These are phyloP conservation scores for Esteya vermicola DNA, from an alignment of 2,329 filamentous ascomycete genomes.

Conservation along the genomic window DNA sequence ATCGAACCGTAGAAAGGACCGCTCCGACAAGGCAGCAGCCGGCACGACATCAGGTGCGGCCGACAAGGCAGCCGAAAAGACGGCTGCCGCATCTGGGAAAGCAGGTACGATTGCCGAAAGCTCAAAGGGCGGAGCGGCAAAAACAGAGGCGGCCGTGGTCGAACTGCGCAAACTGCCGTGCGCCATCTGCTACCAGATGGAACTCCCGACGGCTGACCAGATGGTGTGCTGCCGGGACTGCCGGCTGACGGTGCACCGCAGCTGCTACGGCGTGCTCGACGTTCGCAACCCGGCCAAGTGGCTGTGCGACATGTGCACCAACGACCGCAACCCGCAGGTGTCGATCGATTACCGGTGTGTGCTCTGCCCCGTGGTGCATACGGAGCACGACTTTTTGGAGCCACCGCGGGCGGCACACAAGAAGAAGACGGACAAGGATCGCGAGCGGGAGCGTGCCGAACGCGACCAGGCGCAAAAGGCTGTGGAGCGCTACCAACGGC, in stretches of 20 bases:
- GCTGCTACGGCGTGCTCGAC: conserved; percentile 76
- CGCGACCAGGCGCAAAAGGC: conserved; percentile 69
- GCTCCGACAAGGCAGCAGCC: conserved; percentile 9
- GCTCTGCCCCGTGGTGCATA: conserved; percentile 71
- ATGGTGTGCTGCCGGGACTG: conserved; percentile 76
- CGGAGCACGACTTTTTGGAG: conserved; percentile 72
- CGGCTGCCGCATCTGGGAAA: too few relatives aligned
- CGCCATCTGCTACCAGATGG: conserved; percentile 65
- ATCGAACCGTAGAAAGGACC: conserved; percentile 18
- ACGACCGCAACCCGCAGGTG: conserved; percentile 81
- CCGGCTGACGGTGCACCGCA: conserved; percentile 77
- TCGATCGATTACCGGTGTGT: conserved; percentile 95
- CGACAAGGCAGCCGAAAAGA: conserved; percentile 39
- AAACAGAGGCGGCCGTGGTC: conserved; percentile 46
- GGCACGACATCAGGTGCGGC: conserved; percentile 41
- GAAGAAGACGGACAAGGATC: conserved; percentile 78
- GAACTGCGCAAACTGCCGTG: conserved; percentile 70
- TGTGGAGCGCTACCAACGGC: conserved; percentile 68
- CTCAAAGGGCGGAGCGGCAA: conserved; percentile 37
- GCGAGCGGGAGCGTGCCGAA: conserved; percentile 75
- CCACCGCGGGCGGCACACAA: conserved; percentile 69
- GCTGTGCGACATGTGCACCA: conserved; percentile 91
- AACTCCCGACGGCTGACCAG: conserved; percentile 51
- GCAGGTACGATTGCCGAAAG: too few relatives aligned
- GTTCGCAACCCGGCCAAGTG: conserved; percentile 64